Evolutionary conservation across 2,329 filamentous ascomycete genomes (phyloP).

Genomic region (Teratosphaeria gauchensis): DNA sequence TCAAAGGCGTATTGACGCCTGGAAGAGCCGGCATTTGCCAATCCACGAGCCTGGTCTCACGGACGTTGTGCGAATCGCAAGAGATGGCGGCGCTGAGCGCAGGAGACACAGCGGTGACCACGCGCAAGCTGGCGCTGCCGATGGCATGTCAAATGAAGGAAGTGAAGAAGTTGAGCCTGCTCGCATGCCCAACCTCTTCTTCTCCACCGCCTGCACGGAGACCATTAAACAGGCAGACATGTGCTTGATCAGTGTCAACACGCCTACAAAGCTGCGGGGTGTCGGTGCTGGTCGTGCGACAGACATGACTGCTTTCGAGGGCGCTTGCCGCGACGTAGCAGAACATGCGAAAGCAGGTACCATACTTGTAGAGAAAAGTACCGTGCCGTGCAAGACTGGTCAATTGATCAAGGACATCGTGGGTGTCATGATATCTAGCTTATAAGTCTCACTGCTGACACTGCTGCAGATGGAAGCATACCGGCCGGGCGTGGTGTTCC

Average conservation of each 20-base stretch:
- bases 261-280: slow-evolving; percentile 63
- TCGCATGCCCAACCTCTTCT: slow-evolving; percentile 58
- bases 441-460: neutral
- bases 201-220: slow-evolving; percentile 55
- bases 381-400: slow-evolving; percentile 65
- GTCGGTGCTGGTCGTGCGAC: slow-evolving; percentile 60
- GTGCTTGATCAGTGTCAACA: slow-evolving; percentile 68
- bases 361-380: slow-evolving; percentile 73
- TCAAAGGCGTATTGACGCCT: slow-evolving; percentile 53
- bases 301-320: slow-evolving; percentile 62
- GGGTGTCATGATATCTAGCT: neutral
- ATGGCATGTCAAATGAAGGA: neutral
- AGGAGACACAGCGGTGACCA: slow-evolving; percentile 29
- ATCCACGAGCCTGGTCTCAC: slow-evolving; percentile 64
- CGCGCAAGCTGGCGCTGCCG: neutral
- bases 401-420: slow-evolving; percentile 59
- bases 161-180: slow-evolving; percentile 1
- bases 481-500: slow-evolving; percentile 60
- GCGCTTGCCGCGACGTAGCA: slow-evolving; percentile 57
- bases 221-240: slow-evolving; percentile 59
- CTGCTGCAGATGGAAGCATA: slow-evolving; percentile 30
- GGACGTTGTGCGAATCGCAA: slow-evolving; percentile 55
- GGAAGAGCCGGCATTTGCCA: slow-evolving; percentile 65
- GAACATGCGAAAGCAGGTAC: slow-evolving; percentile 53
- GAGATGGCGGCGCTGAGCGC: slow-evolving; percentile 32